phyloP scores from a whole-genome alignment of 2,329 filamentous ascomycete genomes.

The Orbilia javanica region DNA sequence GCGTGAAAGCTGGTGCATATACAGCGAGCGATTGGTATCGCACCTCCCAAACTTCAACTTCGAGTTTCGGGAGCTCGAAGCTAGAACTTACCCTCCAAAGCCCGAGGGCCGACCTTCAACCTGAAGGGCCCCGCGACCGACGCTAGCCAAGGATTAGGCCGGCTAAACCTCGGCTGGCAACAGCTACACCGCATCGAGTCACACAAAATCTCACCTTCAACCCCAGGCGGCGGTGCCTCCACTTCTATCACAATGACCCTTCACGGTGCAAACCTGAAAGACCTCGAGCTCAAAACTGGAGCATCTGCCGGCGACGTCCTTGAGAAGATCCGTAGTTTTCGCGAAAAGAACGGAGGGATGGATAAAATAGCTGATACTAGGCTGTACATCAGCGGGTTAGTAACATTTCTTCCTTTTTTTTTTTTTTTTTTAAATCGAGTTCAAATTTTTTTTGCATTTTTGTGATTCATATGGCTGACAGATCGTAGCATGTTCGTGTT shows the following conservation, averaged over 20 bases:
- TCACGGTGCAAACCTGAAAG: constrained; percentile 17
- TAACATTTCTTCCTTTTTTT: constrained; percentile 27
- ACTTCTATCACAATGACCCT: constrained; percentile 27
- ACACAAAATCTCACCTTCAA: constrained; percentile 27
- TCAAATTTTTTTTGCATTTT: neutral
- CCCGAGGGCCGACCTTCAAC: neutral
- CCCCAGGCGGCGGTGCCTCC: neutral
- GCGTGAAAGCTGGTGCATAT: neutral
- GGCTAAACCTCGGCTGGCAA: constrained; percentile 37
- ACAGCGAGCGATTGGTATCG: neutral
- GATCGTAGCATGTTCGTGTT: constrained; percentile 79
- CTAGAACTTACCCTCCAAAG: neutral
- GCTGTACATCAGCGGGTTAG: constrained; percentile 84
- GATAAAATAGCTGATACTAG: constrained; percentile 77
- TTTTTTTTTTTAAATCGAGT: neutral
- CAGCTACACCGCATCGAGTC: constrained; percentile 27
- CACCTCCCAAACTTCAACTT: neutral
- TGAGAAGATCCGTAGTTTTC: constrained; percentile 58
- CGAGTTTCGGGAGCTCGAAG: too few relatives aligned
- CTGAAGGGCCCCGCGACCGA: neutral
- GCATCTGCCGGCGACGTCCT: constrained; percentile 64
- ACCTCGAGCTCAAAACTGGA: constrained; percentile 58
- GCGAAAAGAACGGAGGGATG: constrained; percentile 69
- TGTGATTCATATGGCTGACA: neutral
- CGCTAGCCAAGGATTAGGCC: constrained; percentile 20